Conservation (phyloP, 208 protist genomes). For the Blastocrithidia nonstop region DNA sequence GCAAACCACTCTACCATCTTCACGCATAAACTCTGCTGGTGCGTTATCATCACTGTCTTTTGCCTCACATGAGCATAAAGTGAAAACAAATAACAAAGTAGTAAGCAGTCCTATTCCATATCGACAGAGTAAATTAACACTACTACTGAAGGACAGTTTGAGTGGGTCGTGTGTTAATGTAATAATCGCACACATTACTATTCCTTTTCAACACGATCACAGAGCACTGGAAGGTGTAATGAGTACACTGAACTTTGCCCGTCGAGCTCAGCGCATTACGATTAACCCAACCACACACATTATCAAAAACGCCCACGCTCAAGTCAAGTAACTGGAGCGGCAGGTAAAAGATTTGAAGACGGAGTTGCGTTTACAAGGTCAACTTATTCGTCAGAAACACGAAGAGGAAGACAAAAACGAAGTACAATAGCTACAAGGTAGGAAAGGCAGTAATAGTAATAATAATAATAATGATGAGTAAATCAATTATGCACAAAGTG, state of each 20-base stretch:
- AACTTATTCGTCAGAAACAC: slow-evolving; percentile 20
- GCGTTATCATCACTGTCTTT: too few relatives aligned
- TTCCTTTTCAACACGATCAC: too few relatives aligned
- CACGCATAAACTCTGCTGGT: too few relatives aligned
- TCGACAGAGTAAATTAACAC: slow-evolving; percentile 82
- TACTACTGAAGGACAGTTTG: slow-evolving; percentile 74
- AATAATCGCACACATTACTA: slow-evolving; percentile 82
- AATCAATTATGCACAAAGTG: too few relatives aligned
- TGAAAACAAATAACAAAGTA: too few relatives aligned
- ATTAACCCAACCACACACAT: slow-evolving; percentile 53
- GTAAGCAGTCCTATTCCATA: too few relatives aligned
- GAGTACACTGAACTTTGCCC: slow-evolving; percentile 81
- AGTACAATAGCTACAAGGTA: too few relatives aligned
- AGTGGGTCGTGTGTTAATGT: slow-evolving; percentile 65
- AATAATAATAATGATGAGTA: too few relatives aligned
- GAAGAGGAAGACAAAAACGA: neutral
- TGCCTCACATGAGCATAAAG: too few relatives aligned
- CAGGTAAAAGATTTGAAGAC: slow-evolving; percentile 73
- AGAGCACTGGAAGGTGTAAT: slow-evolving; percentile 53
- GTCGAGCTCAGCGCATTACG: slow-evolving; percentile 69
- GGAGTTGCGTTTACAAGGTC: slow-evolving; percentile 86
- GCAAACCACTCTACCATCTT: too few relatives aligned
- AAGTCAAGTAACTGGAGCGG: slow-evolving; percentile 57
- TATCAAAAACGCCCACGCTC: slow-evolving; percentile 33
- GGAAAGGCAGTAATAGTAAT: too few relatives aligned